Base-by-base conservation (phyloP, 2,329 filamentous ascomycete genomes). In the Stromatinia cepivora region DNA sequence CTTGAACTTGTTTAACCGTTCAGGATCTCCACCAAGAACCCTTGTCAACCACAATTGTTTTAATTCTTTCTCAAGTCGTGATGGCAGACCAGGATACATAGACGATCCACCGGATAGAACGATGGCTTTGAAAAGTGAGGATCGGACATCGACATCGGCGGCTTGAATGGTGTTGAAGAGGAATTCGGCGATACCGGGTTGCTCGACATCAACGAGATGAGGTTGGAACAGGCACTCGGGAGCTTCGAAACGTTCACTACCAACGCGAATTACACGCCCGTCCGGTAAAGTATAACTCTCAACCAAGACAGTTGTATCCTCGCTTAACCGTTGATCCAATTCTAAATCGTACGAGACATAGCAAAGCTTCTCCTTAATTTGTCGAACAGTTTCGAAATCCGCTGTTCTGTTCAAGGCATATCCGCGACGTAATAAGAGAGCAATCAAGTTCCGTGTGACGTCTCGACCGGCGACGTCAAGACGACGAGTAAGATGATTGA, bases 341-440 rank as follows among this genome's bases (percentile, higher is more conserved):
- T 97, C 93, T 69, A 99, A 87, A 80, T 99, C 95, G 84, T 98
- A 99, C 17, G 94, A 97, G 69, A 99, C 94, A 80, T 99, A 99
- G 86, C 95, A 98, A 65, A 99, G 91, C 86, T 99, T 99, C 86
- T 99, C 95, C 84, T 99, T 99, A 84, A 99, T 98, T 81, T 98
- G 94, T 72, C 95, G 92, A 69, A 99, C 95, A 5, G 95, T 99
- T 82, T 99, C 95, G 81, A 99, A 99, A 81, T 99, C 95, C 79
- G 95, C 95, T 17, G 95, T 99, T 80, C 95, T 89, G 87, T 99
- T 99, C 72, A 99, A 88, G 48, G 95, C 93, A 81, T 99, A 99
- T 57, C 95, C 95, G 75, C 95, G 89, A 78, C 95, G 92, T 70
- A 97, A 87, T 28, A 99, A 90, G 63, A 99, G 90, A 64, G 93